phyloP scores from a whole-genome alignment of 2,329 filamentous ascomycete species.

The Trichophyton verrucosum region DNA sequence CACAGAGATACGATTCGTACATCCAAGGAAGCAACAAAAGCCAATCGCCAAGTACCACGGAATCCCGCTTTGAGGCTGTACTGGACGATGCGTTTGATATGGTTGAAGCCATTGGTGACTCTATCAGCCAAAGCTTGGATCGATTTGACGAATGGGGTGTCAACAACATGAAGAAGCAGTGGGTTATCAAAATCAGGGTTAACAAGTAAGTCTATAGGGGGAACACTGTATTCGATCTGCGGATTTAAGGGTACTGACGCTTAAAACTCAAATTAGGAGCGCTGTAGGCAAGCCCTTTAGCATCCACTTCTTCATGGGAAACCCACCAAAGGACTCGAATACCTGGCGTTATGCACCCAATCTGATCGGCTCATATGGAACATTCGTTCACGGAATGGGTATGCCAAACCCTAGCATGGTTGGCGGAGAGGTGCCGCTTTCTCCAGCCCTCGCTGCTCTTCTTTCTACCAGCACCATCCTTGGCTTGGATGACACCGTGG shows the following conservation, averaged over 20 bases:
- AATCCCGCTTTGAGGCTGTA: conserved; percentile 14
- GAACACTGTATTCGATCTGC: neutral
- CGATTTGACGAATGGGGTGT: conserved; percentile 15
- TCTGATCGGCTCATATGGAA: conserved; percentile 50
- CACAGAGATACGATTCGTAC: conserved; percentile 10
- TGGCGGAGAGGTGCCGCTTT: conserved; percentile 11
- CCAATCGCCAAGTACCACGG: neutral
- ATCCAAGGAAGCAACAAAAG: neutral
- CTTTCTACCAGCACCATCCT: conserved; percentile 9
- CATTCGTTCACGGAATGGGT: conserved; percentile 30
- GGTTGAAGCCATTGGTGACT: conserved; percentile 10
- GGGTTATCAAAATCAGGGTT: conserved; percentile 55
- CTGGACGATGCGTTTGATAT: conserved; percentile 11
- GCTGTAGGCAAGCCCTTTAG: conserved; percentile 50
- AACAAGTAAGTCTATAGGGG: conserved; percentile 14
- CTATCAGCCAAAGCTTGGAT: conserved; percentile 11
- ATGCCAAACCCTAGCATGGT: neutral
- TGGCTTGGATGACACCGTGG: conserved; percentile 7
- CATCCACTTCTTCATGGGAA: conserved; percentile 57
- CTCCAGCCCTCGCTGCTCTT: conserved; percentile 13
- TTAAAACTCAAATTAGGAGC: conserved; percentile 21
- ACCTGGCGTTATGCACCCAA: conserved; percentile 44
- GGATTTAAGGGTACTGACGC: neutral
- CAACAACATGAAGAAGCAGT: conserved; percentile 37
- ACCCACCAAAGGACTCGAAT: conserved; percentile 33